Percentiles rank a stretch among this genome's conserved stretches.
These are phyloP conservation scores for Nemophila menziesii DNA, from an alignment of 257 asterid species.

Conservation along the genomic window DNA sequence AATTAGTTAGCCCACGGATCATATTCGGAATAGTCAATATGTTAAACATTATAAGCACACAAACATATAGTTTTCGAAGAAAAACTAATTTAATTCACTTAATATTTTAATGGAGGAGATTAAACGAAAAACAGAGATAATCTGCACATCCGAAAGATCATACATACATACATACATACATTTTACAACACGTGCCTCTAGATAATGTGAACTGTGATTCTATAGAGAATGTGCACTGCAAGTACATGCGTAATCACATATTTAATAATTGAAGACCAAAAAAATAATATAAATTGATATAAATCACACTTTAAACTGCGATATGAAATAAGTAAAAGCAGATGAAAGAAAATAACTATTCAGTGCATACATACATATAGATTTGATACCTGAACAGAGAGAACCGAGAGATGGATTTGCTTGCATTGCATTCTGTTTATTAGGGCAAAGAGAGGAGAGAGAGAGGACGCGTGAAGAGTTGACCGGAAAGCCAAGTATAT, in stretches of 20 bases:
- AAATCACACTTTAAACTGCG: too few relatives aligned
- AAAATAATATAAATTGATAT: too few relatives aligned
- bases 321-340: too few relatives aligned
- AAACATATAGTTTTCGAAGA: neutral
- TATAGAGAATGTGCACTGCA: too few relatives aligned
- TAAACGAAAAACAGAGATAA: neutral
- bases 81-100: neutral
- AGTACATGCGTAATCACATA: too few relatives aligned
- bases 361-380: neutral
- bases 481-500: slow-evolving; percentile 59
- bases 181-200: neutral
- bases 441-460: slow-evolving; percentile 45
- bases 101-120: neutral
- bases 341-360: too few relatives aligned
- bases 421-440: slow-evolving; percentile 6
- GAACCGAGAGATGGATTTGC: slow-evolving; percentile 27
- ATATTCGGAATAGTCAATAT: too few relatives aligned
- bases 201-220: neutral
- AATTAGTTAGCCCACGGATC: too few relatives aligned
- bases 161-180: neutral
- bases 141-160: neutral
- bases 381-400: slow-evolving; percentile 52
- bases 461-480: slow-evolving; percentile 35
- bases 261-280: too few relatives aligned
- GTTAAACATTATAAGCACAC: too few relatives aligned